phyloP scores from a whole-genome alignment of 1,284 basidiomycete genomes.

The Trametes pubescens region DNA sequence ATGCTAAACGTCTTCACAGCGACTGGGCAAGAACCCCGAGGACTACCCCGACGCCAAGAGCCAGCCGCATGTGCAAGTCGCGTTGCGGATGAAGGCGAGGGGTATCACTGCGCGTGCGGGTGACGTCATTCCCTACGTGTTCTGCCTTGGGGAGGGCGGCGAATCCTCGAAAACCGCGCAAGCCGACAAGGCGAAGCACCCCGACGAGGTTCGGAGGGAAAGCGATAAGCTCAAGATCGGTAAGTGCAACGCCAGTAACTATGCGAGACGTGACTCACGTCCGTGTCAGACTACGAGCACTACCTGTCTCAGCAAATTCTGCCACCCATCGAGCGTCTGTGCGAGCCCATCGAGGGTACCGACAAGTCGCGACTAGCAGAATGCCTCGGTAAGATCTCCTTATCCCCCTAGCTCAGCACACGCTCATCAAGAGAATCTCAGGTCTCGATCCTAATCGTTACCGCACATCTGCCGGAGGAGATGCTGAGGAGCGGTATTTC shows the following conservation, averaged over 20 bases:
- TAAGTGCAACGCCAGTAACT: conserved; percentile 43
- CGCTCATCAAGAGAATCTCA: conserved; percentile 40
- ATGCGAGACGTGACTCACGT: background rate
- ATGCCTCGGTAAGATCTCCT: conserved; percentile 79
- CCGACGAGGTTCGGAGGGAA: conserved; percentile 87
- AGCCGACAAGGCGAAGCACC: conserved; percentile 92
- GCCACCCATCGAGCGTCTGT: conserved; percentile 94
- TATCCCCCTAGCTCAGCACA: background rate
- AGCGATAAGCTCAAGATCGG: conserved; percentile 77
- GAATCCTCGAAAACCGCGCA: conserved; percentile 81
- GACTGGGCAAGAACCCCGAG: conserved; percentile 93
- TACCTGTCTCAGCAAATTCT: conserved; percentile 94
- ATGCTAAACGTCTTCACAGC: conserved; percentile 51
- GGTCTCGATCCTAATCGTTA: conserved; percentile 90
- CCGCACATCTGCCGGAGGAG: conserved; percentile 50
- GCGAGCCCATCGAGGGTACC: conserved; percentile 96
- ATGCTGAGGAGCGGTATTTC: conserved; percentile 75
- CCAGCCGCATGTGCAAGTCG: conserved; percentile 98
- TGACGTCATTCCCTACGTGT: conserved; percentile 97
- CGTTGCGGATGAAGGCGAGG: conserved; percentile 88
- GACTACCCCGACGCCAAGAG: conserved; percentile 96
- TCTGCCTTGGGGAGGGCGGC: conserved; percentile 85
- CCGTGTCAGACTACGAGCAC: conserved; percentile 81
- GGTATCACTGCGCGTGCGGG: conserved; percentile 85
- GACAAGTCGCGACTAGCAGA: conserved; percentile 92